Conservation (phyloP, 768 basidiomycete genomes). For the Mycena epipterygia region DNA sequence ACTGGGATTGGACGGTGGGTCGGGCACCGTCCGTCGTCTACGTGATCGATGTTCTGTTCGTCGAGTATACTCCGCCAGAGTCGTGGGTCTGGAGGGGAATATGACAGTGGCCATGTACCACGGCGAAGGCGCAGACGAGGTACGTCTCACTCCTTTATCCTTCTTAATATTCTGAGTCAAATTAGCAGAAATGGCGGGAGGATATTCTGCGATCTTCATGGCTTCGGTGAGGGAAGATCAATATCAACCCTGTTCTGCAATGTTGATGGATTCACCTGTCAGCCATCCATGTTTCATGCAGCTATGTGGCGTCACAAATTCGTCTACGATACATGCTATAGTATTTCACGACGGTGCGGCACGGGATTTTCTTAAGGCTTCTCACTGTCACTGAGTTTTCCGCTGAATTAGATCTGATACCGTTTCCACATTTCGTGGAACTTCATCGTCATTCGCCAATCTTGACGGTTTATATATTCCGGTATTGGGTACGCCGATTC, state of each 20-base stretch:
- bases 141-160: background rate
- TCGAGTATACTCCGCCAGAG: constrained; percentile 8
- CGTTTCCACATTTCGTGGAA: constrained; percentile 5
- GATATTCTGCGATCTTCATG: constrained; percentile 2
- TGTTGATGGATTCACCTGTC: background rate
- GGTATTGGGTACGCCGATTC: background rate
- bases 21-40: background rate
- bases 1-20: background rate
- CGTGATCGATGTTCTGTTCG: background rate
- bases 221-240: constrained; percentile 8
- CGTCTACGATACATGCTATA: constrained; percentile 3
- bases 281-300: constrained; percentile 10
- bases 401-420: constrained; percentile 11
- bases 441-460: constrained; percentile 9
- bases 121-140: constrained; percentile 3
- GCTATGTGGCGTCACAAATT: background rate
- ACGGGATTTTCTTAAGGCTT: background rate
- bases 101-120: constrained; percentile 13
- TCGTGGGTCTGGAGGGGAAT: background rate
- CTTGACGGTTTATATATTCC: constrained; percentile 9
- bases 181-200: constrained; percentile 9
- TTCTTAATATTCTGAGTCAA: background rate
- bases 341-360: constrained; percentile 2
- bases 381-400: background rate
- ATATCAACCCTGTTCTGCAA: background rate